Base-by-base conservation (phyloP, 805 yeast genomes). In the Kodamaea leandrae region DNA sequence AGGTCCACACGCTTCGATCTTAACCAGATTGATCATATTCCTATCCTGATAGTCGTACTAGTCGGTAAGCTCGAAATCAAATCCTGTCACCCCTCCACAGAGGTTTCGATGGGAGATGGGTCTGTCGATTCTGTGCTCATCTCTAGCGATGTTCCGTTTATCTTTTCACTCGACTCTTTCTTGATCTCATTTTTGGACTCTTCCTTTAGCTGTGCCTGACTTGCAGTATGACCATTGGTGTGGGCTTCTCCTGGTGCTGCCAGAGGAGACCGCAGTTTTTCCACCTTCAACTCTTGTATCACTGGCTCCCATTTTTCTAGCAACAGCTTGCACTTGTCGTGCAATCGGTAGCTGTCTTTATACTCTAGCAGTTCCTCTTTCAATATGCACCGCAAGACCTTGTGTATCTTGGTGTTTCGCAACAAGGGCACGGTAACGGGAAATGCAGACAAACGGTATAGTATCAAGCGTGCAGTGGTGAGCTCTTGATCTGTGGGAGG, bases 371-470 rank as follows among this genome's bases (percentile, higher is more conserved):
- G 59, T 19, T 60, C 61, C 44, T 66, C 63, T 42, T 64, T 66
- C 37, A 66, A 44, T 15, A 76, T 72, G 41, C 77, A 76, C 51
- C 70, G 73, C 44, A 76, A 52, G 1, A 76, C 80, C 53, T 76
- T 76, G 51, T 76, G 79, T 38, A 76, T 59, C 49, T 74, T 76
- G 12, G 80, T 72, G 16, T 57, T 55, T 36, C 59, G 62, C 43
- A 76, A 60, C 15, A 74, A 51, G 12, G 68, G 70, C 15, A 61
- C 54, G 20, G 53, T 62, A 25, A 76, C 65, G 1, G 74, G 66
- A 43, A 73, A 70, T 13, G 66, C 68, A 17, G 64, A 70, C 16
- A 76, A 54, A 26, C 72, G 63, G 41, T 63, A 55, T 29, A 76
- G 58, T 10, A 66, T 63, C 39, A 66, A 53, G 33, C 74, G 46